These are phyloP conservation scores for Aspergillus jensenii DNA, from an alignment of 2,329 filamentous ascomycete genomes.

Conservation along the genomic window DNA sequence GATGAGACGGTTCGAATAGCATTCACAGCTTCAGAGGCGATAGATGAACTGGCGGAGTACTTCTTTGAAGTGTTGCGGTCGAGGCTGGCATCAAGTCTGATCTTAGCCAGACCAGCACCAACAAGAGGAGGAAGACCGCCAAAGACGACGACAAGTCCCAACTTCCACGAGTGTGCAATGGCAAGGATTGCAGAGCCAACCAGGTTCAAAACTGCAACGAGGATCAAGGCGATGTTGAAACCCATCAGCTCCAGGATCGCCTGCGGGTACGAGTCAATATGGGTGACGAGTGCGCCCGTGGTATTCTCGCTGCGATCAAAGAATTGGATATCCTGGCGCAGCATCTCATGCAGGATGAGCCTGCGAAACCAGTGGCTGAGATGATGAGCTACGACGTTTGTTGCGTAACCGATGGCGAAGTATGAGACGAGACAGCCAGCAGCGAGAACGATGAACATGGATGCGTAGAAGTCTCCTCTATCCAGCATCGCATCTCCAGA, in stretches of 20 bases:
- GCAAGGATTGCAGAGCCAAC: constrained; percentile 48
- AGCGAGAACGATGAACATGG: constrained; percentile 83
- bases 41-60: constrained; percentile 66
- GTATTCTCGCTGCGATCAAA: constrained; percentile 90
- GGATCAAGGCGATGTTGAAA: constrained; percentile 76
- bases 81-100: constrained; percentile 69
- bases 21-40: constrained; percentile 88
- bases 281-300: constrained; percentile 70
- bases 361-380: constrained; percentile 73
- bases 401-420: constrained; percentile 58
- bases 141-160: constrained; percentile 50
- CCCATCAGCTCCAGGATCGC: constrained; percentile 70
- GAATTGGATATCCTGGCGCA: constrained; percentile 89
- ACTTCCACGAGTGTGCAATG: constrained; percentile 51
- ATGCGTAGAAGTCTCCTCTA: constrained; percentile 81
- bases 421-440: constrained; percentile 34
- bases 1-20: constrained; percentile 92
- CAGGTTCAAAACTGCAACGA: constrained; percentile 64
- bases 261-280: constrained; percentile 38
- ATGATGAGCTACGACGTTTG: constrained; percentile 68
- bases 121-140: constrained; percentile 50
- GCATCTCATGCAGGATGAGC: constrained; percentile 83
- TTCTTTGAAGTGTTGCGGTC: constrained; percentile 76
- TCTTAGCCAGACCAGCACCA: constrained; percentile 47
- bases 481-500: constrained; percentile 59